These are phyloP conservation scores for Aspergillus costaricaensis DNA, from an alignment of 2,329 filamentous ascomycete species.

Conservation along the genomic window DNA sequence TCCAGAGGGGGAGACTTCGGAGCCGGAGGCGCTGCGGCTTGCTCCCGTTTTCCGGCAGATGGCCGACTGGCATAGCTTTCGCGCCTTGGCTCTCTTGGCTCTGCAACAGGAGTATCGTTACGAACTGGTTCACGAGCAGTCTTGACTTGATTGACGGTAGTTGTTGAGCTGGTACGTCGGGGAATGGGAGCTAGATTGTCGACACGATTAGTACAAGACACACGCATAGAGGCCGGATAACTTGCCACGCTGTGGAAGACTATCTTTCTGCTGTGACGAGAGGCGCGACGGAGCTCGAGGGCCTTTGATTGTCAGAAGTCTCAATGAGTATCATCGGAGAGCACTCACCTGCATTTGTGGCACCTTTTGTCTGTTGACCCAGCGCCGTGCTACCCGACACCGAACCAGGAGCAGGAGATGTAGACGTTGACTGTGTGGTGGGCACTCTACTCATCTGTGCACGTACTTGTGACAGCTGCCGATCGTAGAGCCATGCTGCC, in stretches of 20 bases:
- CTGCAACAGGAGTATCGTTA: constrained; percentile 26
- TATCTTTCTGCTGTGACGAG: constrained; percentile 40
- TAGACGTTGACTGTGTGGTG: constrained; percentile 43
- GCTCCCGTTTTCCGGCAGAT: constrained; percentile 30
- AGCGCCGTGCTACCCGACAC: constrained; percentile 45
- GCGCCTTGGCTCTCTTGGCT: constrained; percentile 28
- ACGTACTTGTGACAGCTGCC: constrained; percentile 84
- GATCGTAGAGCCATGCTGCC: constrained; percentile 89
- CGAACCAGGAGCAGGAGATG: constrained; percentile 47
- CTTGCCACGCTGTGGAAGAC: constrained; percentile 30
- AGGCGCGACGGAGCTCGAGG: constrained; percentile 44
- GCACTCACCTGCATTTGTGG: constrained; percentile 7
- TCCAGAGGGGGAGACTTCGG: constrained; percentile 37
- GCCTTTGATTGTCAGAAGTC: constrained; percentile 26
- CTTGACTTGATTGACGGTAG: constrained; percentile 33
- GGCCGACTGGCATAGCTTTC: constrained; percentile 26
- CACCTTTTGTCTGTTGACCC: constrained; percentile 32
- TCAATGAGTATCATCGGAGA: neutral
- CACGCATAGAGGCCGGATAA: neutral
- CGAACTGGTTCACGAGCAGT: constrained; percentile 26
- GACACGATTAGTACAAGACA: neutral
- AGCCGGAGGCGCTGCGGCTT: constrained; percentile 21
- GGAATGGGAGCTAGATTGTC: constrained; percentile 18
- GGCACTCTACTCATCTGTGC: constrained; percentile 77
- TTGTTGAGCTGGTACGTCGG: constrained; percentile 34